Evolutionary conservation across 177 flowering plant species (phyloP).

Genomic region (Telopea speciosissima): DNA sequence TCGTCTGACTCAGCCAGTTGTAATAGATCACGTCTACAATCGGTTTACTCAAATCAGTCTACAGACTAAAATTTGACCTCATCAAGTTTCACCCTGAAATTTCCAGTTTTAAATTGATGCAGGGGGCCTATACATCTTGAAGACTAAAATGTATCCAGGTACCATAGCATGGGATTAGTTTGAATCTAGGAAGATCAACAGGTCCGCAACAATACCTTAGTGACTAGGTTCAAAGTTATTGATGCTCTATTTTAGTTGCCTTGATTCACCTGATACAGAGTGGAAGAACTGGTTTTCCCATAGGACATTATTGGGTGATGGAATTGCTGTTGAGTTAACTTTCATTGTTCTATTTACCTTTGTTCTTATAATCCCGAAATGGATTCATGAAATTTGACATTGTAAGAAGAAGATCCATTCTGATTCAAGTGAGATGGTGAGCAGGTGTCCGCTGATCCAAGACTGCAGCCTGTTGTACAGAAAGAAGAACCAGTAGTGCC

Average conservation of each 20-base stretch:
- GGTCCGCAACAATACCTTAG: background rate
- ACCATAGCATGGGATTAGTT: background rate
- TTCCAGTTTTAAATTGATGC: no score
- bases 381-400: background rate
- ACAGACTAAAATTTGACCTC: no score
- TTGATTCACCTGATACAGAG: background rate
- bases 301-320: background rate
- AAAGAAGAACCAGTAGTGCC: constrained; percentile 30
- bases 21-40: no score
- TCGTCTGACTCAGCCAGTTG: no score
- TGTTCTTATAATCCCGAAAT: background rate
- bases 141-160: no score
- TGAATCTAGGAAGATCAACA: background rate
- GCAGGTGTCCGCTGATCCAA: constrained; percentile 38
- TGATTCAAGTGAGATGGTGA: constrained; percentile 2
- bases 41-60: no score
- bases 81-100: no score
- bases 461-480: constrained; percentile 27
- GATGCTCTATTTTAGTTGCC: background rate
- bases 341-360: background rate
- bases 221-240: background rate
- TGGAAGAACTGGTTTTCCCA: background rate
- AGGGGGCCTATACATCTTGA: no score
- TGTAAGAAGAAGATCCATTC: background rate
- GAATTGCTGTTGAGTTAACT: background rate